Evolutionary conservation across 2,329 filamentous ascomycete species (phyloP).

Genomic region (Colletotrichum navitas): DNA sequence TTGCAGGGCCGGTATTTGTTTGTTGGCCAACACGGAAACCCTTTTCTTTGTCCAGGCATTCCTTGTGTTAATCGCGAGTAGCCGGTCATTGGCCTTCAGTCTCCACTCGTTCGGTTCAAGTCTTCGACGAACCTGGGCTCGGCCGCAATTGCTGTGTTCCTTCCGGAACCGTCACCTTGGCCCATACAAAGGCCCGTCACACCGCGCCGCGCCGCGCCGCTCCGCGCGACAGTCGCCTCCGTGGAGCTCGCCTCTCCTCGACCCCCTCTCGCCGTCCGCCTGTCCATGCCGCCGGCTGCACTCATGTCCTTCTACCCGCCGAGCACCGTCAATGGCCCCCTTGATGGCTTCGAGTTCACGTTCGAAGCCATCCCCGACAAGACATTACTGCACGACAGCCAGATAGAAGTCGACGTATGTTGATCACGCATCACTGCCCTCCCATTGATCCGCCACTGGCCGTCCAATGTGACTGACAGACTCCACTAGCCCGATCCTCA

Average conservation of each 20-base stretch:
- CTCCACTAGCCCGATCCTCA: conserved; percentile 38
- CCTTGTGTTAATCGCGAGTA: background rate
- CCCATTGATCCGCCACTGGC: conserved; percentile 10
- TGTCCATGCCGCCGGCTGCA: conserved; percentile 20
- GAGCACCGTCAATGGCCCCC: conserved; percentile 27
- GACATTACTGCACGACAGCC: conserved; percentile 41
- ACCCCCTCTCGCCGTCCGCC: background rate
- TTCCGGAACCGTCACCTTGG: conserved; percentile 28
- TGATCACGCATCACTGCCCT: background rate
- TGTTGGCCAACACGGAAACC: background rate
- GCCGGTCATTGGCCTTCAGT: conserved; percentile 6
- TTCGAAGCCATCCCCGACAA: conserved; percentile 42
- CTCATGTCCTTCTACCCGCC: conserved; percentile 36
- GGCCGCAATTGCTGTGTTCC: conserved; percentile 25
- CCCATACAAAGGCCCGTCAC: conserved; percentile 21
- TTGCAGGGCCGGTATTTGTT: background rate
- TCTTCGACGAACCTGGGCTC: conserved; percentile 24
- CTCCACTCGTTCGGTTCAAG: conserved; percentile 31
- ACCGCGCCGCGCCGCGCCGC: background rate
- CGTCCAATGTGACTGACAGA: conserved; percentile 35
- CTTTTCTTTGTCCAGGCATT: conserved; percentile 21
- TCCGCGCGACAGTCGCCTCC: background rate
- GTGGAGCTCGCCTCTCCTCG: background rate
- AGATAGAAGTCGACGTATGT: conserved; percentile 41
- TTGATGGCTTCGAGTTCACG: conserved; percentile 42